Evolutionary conservation across 164 flowering plant genomes (phyloP).

Genomic region (Chimonanthus salicifolius): DNA sequence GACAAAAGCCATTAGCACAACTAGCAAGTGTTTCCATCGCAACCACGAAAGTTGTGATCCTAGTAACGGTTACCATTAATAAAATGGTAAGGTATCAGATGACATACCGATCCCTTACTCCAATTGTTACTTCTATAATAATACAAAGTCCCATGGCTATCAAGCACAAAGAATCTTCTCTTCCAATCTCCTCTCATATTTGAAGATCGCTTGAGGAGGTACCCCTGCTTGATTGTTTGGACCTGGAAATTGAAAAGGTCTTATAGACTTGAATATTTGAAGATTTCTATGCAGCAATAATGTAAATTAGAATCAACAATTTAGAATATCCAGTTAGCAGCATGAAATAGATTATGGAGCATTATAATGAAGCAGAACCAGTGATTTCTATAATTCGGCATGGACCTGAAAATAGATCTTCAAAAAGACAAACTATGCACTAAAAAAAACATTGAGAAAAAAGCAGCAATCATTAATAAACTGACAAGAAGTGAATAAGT

Average conservation of each 20-base stretch:
- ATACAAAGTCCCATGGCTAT: slow-evolving; percentile 70
- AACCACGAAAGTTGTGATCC: too few relatives aligned
- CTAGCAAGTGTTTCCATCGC: background rate
- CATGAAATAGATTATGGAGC: background rate
- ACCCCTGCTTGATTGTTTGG: slow-evolving; percentile 83
- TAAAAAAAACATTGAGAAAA: too few relatives aligned
- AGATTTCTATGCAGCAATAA: background rate
- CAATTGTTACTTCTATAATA: slow-evolving; percentile 55
- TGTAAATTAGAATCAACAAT: background rate
- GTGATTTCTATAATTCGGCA: background rate
- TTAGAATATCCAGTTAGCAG: background rate
- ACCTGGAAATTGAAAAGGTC: slow-evolving; percentile 34
- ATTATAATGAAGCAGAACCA: background rate
- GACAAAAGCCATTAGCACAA: too few relatives aligned
- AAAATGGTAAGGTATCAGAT: background rate
- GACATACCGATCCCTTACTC: slow-evolving; percentile 41
- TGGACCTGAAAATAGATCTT: background rate
- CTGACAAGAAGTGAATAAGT: background rate
- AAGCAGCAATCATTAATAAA: background rate
- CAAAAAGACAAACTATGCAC: background rate
- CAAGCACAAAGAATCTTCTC: slow-evolving; percentile 88
- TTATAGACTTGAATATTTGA: background rate
- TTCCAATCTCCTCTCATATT: slow-evolving; percentile 84
- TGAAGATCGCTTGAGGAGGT: slow-evolving; percentile 76
- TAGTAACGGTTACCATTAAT: too few relatives aligned